Evolutionary conservation across 257 asterid species (phyloP).

Genomic region (Euphrasia confusa): DNA sequence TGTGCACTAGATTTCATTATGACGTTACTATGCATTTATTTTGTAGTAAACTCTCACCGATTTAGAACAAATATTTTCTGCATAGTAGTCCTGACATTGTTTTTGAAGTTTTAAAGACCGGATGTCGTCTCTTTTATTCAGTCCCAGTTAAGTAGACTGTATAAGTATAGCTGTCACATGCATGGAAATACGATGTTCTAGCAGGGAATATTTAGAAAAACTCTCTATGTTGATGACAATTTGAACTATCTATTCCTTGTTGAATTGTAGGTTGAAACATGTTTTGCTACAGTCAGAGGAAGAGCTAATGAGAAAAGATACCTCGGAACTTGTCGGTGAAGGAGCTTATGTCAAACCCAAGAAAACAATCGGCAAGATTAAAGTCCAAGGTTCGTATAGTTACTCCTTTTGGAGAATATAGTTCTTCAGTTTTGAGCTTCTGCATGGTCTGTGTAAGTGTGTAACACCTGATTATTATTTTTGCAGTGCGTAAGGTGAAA

Average conservation of each 20-base stretch:
- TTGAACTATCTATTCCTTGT: constrained; percentile 5
- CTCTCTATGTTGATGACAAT: background rate
- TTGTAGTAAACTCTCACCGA: too few species aligned
- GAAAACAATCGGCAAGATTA: constrained; percentile 80
- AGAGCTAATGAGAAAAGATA: constrained; percentile 61
- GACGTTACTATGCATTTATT: too few species aligned
- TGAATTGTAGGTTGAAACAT: constrained; percentile 54
- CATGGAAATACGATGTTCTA: background rate
- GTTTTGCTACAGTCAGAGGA: constrained; percentile 81
- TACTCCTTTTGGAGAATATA: constrained; percentile 11
- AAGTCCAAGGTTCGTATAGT: constrained; percentile 67
- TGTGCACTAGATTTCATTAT: too few species aligned
- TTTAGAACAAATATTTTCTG: too few species aligned
- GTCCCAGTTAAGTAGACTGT: background rate
- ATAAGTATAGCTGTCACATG: constrained; percentile 1
- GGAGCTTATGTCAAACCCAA: constrained; percentile 65
- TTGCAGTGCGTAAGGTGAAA: constrained; percentile 83
- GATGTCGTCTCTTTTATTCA: background rate
- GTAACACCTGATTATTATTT: constrained; percentile 20
- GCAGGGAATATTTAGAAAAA: background rate
- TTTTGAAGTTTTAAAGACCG: background rate
- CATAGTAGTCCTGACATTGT: background rate
- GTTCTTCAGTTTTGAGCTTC: constrained; percentile 15
- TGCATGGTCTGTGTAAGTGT: constrained; percentile 14
- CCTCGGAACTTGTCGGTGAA: constrained; percentile 73